A percentile compares a stretch with the other conserved stretches of the same genome.
phyloP scores from a whole-genome alignment of 345 rosid species.

The Citrus medica region DNA sequence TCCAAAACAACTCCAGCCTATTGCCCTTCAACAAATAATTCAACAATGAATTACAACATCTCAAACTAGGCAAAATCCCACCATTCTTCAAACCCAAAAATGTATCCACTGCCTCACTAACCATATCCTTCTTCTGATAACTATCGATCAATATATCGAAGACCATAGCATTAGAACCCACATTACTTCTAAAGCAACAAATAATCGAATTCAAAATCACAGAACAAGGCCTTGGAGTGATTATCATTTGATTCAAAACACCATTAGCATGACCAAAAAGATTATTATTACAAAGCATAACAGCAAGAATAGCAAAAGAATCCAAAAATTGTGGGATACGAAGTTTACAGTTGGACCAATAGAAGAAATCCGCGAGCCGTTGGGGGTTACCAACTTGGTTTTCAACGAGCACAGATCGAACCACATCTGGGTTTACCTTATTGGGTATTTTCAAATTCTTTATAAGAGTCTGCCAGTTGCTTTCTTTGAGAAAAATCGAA shows the following conservation, averaged over 20 bases:
- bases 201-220: conserved; percentile 22
- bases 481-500: conserved; percentile 13
- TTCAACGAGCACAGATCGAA: conserved; percentile 24
- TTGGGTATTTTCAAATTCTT: conserved; percentile 9
- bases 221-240: background rate
- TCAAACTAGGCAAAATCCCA: conserved; percentile 19
- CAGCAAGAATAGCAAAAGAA: conserved; percentile 22
- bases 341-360: conserved; percentile 20
- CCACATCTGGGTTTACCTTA: conserved; percentile 27
- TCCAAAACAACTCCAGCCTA: conserved; percentile 32
- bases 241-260: conserved; percentile 19
- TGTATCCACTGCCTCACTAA: conserved; percentile 28
- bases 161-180: background rate
- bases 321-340: conserved; percentile 15
- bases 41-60: conserved; percentile 32
- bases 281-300: conserved; percentile 23
- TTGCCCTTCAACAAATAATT: conserved; percentile 30
- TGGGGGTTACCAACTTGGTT: conserved; percentile 22
- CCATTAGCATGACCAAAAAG: conserved; percentile 15
- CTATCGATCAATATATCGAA: conserved; percentile 31
- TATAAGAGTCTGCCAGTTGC: conserved; percentile 26
- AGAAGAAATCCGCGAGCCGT: conserved; percentile 26
- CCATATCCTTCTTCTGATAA: conserved; percentile 21
- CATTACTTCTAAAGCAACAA: conserved; percentile 9
- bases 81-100: conserved; percentile 19